Base-by-base conservation (phyloP, 2,329 filamentous ascomycete genomes). In the Blastomyces gilchristii region DNA sequence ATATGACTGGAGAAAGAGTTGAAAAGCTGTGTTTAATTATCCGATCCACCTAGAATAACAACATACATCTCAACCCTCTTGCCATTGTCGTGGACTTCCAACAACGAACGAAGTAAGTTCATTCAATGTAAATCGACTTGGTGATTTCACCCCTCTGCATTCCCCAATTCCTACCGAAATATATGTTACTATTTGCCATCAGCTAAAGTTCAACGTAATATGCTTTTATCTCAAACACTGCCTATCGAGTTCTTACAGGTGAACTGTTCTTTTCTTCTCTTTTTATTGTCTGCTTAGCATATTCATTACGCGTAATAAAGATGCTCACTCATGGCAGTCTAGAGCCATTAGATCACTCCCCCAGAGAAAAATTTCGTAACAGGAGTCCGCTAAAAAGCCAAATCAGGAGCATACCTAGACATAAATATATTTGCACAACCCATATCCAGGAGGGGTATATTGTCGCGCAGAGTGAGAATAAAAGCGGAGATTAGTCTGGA, bases 11-110 rank as follows among this genome's bases (percentile, higher is more conserved):
- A 52, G 31, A 57, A 34, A 22, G 16, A 31, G 25, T 25, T 52
- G 25, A 47, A 62, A 54, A 25, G 45, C 28, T 53, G 47, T 61
- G 37, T 61, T 53, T 43, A 53, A 62, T 47, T 57, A 31, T 41
- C 49, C 34, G n/a, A 34, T 62, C 18, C 37, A 28, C 45, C 18
- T 57, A 57, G 41, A 62, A 47, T 54, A 14, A 57, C 37, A 14
- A 57, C 37, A 57, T 28, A 57, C 47, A 25, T 31, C 16, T 31
- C 39, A 25, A 12, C 47, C 49, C 31, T 62, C 25, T 43, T 25
- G 11, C 25, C 25, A 2, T 18, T 43, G 11, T 16, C 14, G 34
- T 57, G 37, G n/a, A 25, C 18, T 45, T 45, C 37, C 9, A 39
- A 39, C 9, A 39, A 3, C 37, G 9, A 12, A 18, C 16, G 14